These are phyloP conservation scores for bread wheat (Triticum aestivum) DNA, from an alignment of 176 grass and related monocot species.

Conservation along the genomic window IWGSC_CS_RefSeq_v2.1 NC_057805.1:63561045-63561544, in stretches of 20 bases:
- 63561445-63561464: not conserved
- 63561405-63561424: slow-evolving; percentile 25
- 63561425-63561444: slow-evolving; percentile 24
- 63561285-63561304: not conserved
- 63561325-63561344: slow-evolving; percentile 27
- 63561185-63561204: not conserved
- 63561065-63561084: too few relatives aligned
- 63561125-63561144: too few relatives aligned
- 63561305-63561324: not conserved
- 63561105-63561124: too few relatives aligned
- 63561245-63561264: not conserved
- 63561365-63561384: slow-evolving; percentile 15
- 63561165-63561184: not conserved
- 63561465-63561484: too few relatives aligned
- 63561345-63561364: not conserved
- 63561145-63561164: not conserved
- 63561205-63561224: too few relatives aligned
- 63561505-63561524: slow-evolving; percentile 19
- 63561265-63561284: not conserved
- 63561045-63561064: too few relatives aligned
- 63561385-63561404: slow-evolving; percentile 5
- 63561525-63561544: slow-evolving; percentile 32
- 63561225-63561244: not conserved
- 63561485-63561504: not conserved
- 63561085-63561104: too few relatives aligned